Evolutionary conservation across 2,329 filamentous ascomycete species (phyloP), one percentile per base, ranked within the genome.

Genomic region (Aureobasidium sp.): DNA sequence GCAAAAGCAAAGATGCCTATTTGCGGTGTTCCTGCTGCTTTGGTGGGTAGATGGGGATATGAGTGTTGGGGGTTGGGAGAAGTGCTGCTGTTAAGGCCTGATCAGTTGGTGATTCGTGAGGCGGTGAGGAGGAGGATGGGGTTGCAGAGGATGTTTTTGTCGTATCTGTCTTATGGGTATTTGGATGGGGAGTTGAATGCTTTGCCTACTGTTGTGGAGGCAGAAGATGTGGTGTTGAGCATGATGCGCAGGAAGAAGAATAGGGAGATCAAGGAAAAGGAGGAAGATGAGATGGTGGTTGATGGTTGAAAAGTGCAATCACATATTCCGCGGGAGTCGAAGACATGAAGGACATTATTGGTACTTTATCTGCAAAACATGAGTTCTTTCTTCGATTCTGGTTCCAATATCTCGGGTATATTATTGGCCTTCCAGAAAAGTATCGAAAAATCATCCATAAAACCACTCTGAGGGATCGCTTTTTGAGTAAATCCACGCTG

Each of bases 101-200:
- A 88, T 65, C 78, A 85, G 71, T 73, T 86, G 35, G 72, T 90
- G 24, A 73, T 83, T 45, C 68, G 76, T 14, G 87, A 91, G 68
- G 75, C 79, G 0, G 71, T 80, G 0, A 73, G 78, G 17, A 75
- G 87, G 17, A 70, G 77, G 0, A 69, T 89, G 37, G 65, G 78
- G 24, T 70, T 89, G n/a, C 77, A 85, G 60, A 64, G 75, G 14
- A 77, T 82, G 67, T 76, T 85, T 50, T 67, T 79, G 15, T 75
- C 80, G 62, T 85, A 89, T 79, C 77, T 85, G 66, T 64, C 82
- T 17, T 89, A 82, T 77, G 88, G 88, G 0, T 81, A 81, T 68
- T 74, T 86, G 31, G 78, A 88, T 71, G 78, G 77, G 57, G 53
- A 70, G 5, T 78, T 82, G 53, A 70, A 75, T 64, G 80, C 85